phyloP scores from a whole-genome alignment of 2,329 filamentous ascomycete genomes.

The Cordyceps fumosorosea region DNA sequence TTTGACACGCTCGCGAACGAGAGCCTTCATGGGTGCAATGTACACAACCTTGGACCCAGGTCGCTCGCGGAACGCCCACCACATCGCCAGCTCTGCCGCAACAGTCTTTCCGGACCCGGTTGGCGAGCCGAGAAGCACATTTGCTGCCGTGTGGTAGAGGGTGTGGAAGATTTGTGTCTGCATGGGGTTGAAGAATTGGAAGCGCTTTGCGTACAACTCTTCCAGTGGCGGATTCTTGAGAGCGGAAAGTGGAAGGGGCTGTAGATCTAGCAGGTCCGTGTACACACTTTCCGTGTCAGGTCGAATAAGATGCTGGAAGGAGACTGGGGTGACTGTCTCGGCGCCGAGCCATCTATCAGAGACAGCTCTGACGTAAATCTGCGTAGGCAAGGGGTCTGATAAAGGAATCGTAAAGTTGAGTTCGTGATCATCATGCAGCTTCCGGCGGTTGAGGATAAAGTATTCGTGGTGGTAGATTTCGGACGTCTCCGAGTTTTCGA shows the following conservation, averaged over 20 bases:
- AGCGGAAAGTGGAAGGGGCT: conserved; percentile 80
- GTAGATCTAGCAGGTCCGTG: conserved; percentile 85
- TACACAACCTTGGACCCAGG: conserved; percentile 97
- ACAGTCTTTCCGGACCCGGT: conserved; percentile 98
- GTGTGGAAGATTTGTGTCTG: conserved; percentile 98
- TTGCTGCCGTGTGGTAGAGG: conserved; percentile 84
- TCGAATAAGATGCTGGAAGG: conserved; percentile 94
- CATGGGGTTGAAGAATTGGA: conserved; percentile 98
- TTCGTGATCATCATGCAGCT: conserved; percentile 93
- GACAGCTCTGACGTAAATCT: conserved; percentile 92
- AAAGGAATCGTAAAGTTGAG: conserved; percentile 96
- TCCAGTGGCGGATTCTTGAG: conserved; percentile 83
- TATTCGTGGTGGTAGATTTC: conserved; percentile 98
- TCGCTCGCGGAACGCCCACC: conserved; percentile 95
- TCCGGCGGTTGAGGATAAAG: conserved; percentile 85
- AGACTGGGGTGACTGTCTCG: conserved; percentile 90
- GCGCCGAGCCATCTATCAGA: conserved; percentile 96
- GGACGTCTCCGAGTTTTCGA: conserved; percentile 94
- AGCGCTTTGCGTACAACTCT: conserved; percentile 80
- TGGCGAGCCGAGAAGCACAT: conserved; percentile 89
- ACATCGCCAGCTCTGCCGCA: conserved; percentile 94
- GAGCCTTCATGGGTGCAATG: conserved; percentile 98
- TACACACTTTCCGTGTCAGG: conserved; percentile 97
- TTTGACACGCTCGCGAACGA: conserved; percentile 91
- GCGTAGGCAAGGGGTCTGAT: conserved; percentile 84